These are phyloP conservation scores for Pleodorina starrii DNA, from an alignment of 139 green algal genomes.

Conservation along the genomic window DNA sequence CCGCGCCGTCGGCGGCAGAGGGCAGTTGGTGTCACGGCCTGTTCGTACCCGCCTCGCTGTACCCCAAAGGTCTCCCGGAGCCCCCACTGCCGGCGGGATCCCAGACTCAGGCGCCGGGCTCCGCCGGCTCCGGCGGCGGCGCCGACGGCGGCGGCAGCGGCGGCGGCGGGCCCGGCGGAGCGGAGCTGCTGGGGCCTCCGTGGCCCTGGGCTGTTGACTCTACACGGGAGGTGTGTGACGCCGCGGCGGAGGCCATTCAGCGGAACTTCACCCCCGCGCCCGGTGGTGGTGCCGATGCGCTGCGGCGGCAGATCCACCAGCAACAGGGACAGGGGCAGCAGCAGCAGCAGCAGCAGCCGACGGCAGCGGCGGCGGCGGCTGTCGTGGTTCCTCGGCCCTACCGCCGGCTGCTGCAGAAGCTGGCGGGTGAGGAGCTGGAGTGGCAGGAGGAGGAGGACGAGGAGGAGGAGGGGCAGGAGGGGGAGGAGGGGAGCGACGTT, in stretches of 20 bases:
- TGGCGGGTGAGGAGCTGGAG: not conserved
- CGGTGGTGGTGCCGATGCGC: not conserved
- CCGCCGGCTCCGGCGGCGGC: not conserved
- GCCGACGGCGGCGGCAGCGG: not conserved
- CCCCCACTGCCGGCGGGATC: not conserved
- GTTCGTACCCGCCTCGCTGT: constrained; percentile 26
- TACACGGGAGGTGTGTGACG: not conserved
- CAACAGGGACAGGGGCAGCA: not conserved
- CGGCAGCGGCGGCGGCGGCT: not conserved
- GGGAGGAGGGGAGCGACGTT: no score
- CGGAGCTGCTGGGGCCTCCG: not conserved
- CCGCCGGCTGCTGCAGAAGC: not conserved
- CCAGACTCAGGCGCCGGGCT: no score
- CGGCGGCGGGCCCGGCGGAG: not conserved
- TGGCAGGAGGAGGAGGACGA: not conserved
- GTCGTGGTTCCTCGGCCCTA: not conserved
- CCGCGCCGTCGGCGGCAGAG: not conserved
- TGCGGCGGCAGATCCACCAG: not conserved
- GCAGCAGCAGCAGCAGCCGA: not conserved
- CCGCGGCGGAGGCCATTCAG: not conserved
- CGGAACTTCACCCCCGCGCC: not conserved
- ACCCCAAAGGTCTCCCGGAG: constrained; percentile 13
- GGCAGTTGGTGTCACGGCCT: constrained; percentile 28
- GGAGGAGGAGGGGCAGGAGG: no score
- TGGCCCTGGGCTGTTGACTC: constrained; percentile 33